These are phyloP conservation scores for Acrocalymma vagum DNA, from an alignment of 2,329 filamentous ascomycete species.

Conservation along the genomic window DNA sequence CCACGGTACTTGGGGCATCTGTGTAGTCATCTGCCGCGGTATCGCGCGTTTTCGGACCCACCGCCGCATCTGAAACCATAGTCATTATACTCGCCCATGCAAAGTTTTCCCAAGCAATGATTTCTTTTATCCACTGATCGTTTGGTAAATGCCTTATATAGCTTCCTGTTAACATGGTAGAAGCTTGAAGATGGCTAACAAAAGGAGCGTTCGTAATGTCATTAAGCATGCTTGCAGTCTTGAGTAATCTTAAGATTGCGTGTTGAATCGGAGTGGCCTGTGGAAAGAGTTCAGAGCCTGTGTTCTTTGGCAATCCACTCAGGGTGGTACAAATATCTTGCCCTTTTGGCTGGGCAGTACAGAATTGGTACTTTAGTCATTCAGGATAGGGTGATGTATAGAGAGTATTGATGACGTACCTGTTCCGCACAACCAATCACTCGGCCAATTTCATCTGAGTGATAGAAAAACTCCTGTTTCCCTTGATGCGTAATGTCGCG, in stretches of 20 bases:
- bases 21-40: slow-evolving; percentile 2
- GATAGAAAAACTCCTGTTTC: not conserved
- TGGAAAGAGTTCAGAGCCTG: slow-evolving; percentile 17
- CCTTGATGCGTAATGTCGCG: slow-evolving; percentile 9
- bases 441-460: slow-evolving; percentile 6
- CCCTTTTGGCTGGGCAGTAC: slow-evolving; percentile 7
- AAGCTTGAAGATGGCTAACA: slow-evolving; percentile 2
- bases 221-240: not conserved
- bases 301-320: slow-evolving; percentile 6
- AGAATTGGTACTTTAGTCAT: slow-evolving; percentile 17
- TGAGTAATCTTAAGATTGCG: slow-evolving; percentile 9
- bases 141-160: slow-evolving; percentile 12
- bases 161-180: slow-evolving; percentile 9
- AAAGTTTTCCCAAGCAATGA: slow-evolving; percentile 25
- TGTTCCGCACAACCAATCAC: slow-evolving; percentile 6
- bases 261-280: slow-evolving; percentile 19
- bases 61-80: slow-evolving; percentile 16
- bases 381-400: not conserved
- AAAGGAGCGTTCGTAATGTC: slow-evolving; percentile 1
- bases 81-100: slow-evolving; percentile 21
- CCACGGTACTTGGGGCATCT: slow-evolving; percentile 6
- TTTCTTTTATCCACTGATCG: slow-evolving; percentile 29
- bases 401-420: not conserved
- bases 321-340: slow-evolving; percentile 15
- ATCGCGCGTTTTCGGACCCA: slow-evolving; percentile 15